Evolutionary conservation across 768 basidiomycete species (phyloP), one percentile per base, ranked within the genome.

Genomic region (Hypholoma sublateritium): DNA sequence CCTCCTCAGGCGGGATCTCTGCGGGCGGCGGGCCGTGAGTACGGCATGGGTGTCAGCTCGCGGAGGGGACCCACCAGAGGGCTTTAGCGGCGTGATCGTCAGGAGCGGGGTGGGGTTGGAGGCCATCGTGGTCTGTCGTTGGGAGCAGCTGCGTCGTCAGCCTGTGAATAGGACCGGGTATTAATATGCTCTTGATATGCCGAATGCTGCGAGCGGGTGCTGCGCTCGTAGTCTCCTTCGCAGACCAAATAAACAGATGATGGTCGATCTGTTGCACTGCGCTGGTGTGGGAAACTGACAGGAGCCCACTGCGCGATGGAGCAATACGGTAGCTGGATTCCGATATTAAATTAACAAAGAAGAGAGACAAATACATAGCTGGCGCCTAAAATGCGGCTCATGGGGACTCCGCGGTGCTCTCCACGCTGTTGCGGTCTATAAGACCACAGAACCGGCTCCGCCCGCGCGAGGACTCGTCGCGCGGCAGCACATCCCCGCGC

Each of bases 381-480:
- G 58, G 16, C 22, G 11, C 17, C 17, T 44, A 32, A 32, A 32
- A n/a, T n/a, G 28, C 5, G 4, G 43, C 42, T 51, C 50, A 25
- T 48, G 34, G 21, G 41, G 48, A 19, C 28, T 54, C 47, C n/a
- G 53, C 34, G 32, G 19, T 55, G 53, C 64, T 59, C 14, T 66
- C 59, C 12, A 67, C 53, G 51, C 64, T 65, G 58, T 80, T 83
- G 61, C 89, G 76, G 61, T 95, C 80, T 49, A 91, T 86, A 48
- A 90, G 77, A 7, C 84, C 90, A 71, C 91, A 95, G 71, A 84
- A 85, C 52, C 97, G 84, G 73, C 92, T 95, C 55, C 95, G 85
- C 14, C 97, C 97, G 19, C 76, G 73, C 1, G 69, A 66, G 0
- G 74, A 70, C 67, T 92, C 89, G 67, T 97, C 87, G 50, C 95